These are phyloP conservation scores for Penicillium occitanis DNA, from an alignment of 2,329 filamentous ascomycete genomes.

Conservation along the genomic window DNA sequence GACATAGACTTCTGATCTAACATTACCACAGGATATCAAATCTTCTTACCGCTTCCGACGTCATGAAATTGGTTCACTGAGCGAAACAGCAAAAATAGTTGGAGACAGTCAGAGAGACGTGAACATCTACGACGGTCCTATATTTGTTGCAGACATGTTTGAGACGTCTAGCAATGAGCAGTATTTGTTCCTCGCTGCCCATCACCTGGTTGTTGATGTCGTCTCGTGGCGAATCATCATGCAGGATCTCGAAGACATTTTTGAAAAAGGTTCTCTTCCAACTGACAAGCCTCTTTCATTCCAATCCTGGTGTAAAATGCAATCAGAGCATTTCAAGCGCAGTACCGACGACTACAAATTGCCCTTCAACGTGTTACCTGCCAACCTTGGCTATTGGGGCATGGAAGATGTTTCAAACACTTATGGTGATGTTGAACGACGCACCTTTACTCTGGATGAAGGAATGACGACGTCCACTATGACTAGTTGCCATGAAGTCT, in stretches of 20 bases:
- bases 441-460: conserved; percentile 36
- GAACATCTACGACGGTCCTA: conserved; percentile 35
- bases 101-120: conserved; percentile 24
- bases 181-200: conserved; percentile 31
- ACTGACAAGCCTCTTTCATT: conserved; percentile 39
- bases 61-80: not conserved
- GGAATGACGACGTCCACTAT: conserved; percentile 35
- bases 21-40: conserved; percentile 25
- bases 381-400: conserved; percentile 40
- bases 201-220: conserved; percentile 34
- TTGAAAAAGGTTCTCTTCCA: conserved; percentile 35
- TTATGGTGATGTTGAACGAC: conserved; percentile 38
- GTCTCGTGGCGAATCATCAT: conserved; percentile 39
- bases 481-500: conserved; percentile 32
- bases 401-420: conserved; percentile 34
- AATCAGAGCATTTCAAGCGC: conserved; percentile 30
- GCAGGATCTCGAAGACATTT: conserved; percentile 38
- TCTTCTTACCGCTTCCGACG: conserved; percentile 27
- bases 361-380: conserved; percentile 33
- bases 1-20: not conserved
- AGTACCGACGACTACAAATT: conserved; percentile 23
- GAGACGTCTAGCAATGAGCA: conserved; percentile 27
- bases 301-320: conserved; percentile 40
- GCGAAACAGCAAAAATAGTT: conserved; percentile 29
- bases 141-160: conserved; percentile 43